Evolutionary conservation across 495 filamentous ascomycete genomes (phyloP), one percentile per base, ranked within the genome.

Genomic region (Astrothelium subdiscretum): DNA sequence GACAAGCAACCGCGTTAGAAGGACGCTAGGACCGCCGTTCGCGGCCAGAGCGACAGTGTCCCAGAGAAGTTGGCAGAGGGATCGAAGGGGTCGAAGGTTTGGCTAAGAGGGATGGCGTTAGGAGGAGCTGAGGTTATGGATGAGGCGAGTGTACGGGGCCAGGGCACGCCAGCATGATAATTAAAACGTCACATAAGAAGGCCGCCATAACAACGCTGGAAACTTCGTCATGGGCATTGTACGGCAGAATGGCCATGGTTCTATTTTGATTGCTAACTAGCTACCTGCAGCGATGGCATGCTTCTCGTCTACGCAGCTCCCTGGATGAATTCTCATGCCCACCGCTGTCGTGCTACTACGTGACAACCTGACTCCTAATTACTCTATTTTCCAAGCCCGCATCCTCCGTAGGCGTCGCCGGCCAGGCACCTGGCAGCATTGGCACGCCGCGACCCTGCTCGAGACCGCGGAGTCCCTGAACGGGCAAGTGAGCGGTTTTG

Each of bases 101-200:
- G 48, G 48, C 48, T 54, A 54, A 15, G 48, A 54, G 24, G 48
- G 48, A n/a, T 26, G 48, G 48, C 48, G 48, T 54, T 54, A 54
- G 48, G 48, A 29, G 48, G 22, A 54, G 48, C 48, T 54, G 48
- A 54, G 48, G 48, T 54, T 54, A 15, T 26, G 48, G 24, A 27
- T 54, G 48, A 54, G 24, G 48, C 48, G 48, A 54, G 48, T 54
- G 3, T 54, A 10, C 48, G 22, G 48, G 42, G 48, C 48, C 48
- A 54, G 48, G 43, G 48, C 48, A 54, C 5, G 48, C 48, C 48
- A 54, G 48, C 48, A 54, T 54, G 29, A 54, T 54, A 54, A 54
- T 54, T 54, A 54, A 54, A 29, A 54, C 48, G 48, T 27, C n/a
- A 54, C 48, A 54, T 54, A 54, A 54, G 48, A 54, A 29, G 11